These are phyloP conservation scores for Knoxia roxburghii DNA, from an alignment of 257 asterid genomes.

Conservation along the genomic window DNA sequence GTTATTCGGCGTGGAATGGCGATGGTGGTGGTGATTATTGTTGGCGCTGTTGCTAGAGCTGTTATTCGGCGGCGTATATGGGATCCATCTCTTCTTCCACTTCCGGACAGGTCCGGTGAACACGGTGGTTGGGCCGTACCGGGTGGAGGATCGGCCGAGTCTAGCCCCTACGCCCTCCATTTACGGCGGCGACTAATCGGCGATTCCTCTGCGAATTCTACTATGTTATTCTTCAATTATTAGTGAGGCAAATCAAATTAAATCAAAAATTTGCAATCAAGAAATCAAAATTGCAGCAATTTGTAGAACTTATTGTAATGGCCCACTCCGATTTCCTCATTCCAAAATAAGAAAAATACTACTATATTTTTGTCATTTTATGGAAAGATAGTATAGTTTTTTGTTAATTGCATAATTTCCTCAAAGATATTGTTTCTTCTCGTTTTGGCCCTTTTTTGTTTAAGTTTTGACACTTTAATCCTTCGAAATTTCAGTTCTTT, in stretches of 20 bases:
- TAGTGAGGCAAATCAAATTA: neutral
- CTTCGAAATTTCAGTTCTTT: too few relatives aligned
- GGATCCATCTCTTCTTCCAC: slow-evolving; percentile 77
- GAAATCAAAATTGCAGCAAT: neutral
- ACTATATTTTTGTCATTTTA: too few relatives aligned
- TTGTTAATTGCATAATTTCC: too few relatives aligned
- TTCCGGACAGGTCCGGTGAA: slow-evolving; percentile 87
- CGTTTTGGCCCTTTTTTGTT: too few relatives aligned
- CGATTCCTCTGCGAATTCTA: neutral
- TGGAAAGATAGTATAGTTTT: too few relatives aligned
- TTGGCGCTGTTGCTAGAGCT: slow-evolving; percentile 13
- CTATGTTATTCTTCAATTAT: neutral
- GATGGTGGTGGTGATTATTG: slow-evolving; percentile 13
- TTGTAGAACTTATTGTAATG: too few relatives aligned
- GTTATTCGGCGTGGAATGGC: slow-evolving; percentile 30
- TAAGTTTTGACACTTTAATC: too few relatives aligned
- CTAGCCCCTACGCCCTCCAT: slow-evolving; percentile 98
- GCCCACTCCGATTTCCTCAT: neutral
- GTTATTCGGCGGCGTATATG: slow-evolving; percentile 34
- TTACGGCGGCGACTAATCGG: slow-evolving; percentile 28
- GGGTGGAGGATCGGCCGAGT: slow-evolving; percentile 74
- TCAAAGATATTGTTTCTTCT: too few relatives aligned
- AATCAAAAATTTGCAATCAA: neutral
- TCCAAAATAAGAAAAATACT: neutral
- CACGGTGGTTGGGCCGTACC: slow-evolving; percentile 87